Evolutionary conservation across 306 rosid species (phyloP).

Genomic region (Dalbergia cultrata): DNA sequence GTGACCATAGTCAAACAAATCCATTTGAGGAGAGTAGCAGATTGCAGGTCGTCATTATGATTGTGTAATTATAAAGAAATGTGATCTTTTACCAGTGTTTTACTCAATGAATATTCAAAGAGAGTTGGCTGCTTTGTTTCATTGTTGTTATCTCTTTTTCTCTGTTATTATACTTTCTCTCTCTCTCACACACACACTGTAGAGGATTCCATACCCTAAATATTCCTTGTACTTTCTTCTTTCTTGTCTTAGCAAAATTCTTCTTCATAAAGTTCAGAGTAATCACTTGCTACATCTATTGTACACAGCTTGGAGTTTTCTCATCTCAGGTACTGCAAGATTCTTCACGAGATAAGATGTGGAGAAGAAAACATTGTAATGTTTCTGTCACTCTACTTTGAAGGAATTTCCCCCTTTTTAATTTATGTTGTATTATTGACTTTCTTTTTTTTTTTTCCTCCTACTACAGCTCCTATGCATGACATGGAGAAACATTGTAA

Average conservation of each 20-base stretch:
- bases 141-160: background rate
- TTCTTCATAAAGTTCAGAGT: conserved; percentile 24
- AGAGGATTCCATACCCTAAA: background rate
- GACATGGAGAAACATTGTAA: conserved; percentile 98
- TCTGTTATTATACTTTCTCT: background rate
- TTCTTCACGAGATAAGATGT: conserved; percentile 80
- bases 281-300: conserved; percentile 53
- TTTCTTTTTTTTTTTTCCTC: conserved; percentile 36
- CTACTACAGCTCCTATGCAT: conserved; percentile 75
- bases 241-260: background rate
- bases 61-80: background rate
- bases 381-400: conserved; percentile 42
- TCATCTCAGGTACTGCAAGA: conserved; percentile 99
- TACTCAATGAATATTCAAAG: too few relatives aligned
- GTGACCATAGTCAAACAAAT: background rate
- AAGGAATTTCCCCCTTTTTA: conserved; percentile 18
- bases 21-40: conserved; percentile 29
- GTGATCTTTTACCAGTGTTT: background rate
- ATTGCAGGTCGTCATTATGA: conserved; percentile 14
- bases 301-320: conserved; percentile 95
- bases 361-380: conserved; percentile 93
- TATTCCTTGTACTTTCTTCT: background rate
- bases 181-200: background rate
- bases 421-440: conserved; percentile 43
- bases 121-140: background rate